Percentiles rank a stretch among this genome's conserved stretches.
These are phyloP conservation scores for Mytilinidion resinicola DNA, from an alignment of 495 filamentous ascomycete species.

Conservation along the genomic window DNA sequence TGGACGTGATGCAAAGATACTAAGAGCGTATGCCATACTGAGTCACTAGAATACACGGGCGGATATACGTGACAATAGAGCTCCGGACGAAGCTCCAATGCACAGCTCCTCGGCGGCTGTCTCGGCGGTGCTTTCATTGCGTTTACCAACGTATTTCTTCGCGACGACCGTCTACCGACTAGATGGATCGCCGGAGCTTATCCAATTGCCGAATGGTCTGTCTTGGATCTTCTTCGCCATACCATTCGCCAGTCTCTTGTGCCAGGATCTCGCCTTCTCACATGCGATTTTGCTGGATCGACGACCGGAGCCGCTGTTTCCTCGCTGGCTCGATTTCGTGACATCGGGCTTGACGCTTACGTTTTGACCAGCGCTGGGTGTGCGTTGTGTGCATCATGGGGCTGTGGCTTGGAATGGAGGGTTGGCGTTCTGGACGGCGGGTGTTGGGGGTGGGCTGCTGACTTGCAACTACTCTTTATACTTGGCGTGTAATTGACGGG, in stretches of 20 bases:
- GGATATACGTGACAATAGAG: no score
- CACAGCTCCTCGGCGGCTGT: neutral
- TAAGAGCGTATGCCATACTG: no score
- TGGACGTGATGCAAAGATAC: no score
- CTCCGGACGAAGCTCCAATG: no score
- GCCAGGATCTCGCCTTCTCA: neutral
- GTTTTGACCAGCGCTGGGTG: neutral
- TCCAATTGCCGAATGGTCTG: neutral
- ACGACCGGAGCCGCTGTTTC: neutral
- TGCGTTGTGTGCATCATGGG: neutral
- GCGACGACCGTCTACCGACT: neutral
- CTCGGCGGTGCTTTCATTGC: neutral
- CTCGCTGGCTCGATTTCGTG: neutral
- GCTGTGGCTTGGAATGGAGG: neutral
- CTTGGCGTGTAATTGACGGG: neutral
- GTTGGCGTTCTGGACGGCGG: neutral
- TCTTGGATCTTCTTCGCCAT: neutral
- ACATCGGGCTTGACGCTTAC: neutral
- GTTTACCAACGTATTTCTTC: neutral
- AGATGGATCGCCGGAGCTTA: neutral
- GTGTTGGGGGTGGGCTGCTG: neutral
- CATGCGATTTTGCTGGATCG: neutral
- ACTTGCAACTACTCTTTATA: neutral
- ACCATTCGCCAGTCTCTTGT: neutral
- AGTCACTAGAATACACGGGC: no score